Percentiles rank a stretch among this genome's conserved stretches.
Conservation (phyloP, 202 grass and related monocot species). For the Carex sylvatica region DNA sequence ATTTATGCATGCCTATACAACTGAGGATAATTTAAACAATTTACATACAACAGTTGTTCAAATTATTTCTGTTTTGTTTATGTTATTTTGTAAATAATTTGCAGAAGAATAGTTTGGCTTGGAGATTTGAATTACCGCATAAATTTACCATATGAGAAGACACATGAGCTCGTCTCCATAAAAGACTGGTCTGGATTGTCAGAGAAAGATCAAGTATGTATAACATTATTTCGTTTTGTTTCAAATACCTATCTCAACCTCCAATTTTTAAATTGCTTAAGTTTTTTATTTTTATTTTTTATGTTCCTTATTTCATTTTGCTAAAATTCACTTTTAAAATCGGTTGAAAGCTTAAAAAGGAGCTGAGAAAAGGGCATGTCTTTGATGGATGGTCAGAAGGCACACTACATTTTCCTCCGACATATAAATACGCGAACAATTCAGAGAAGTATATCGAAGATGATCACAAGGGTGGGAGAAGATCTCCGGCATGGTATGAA, state of each 20-base stretch:
- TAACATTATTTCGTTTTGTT: neutral
- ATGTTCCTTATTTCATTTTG: conserved; percentile 3
- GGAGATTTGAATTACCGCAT: conserved; percentile 94
- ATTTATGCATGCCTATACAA: neutral
- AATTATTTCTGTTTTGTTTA: neutral
- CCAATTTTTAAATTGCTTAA: neutral
- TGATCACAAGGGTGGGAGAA: conserved; percentile 53
- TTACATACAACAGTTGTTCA: neutral
- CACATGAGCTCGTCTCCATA: conserved; percentile 44
- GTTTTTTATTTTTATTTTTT: neutral
- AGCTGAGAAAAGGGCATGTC: conserved; percentile 58
- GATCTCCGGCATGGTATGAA: conserved; percentile 80
- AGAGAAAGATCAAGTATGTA: conserved; percentile 70
- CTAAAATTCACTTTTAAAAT: conserved; percentile 5
- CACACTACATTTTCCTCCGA: conserved; percentile 71
- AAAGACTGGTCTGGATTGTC: conserved; percentile 48
- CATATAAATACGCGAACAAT: conserved; percentile 77
- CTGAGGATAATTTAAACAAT: neutral
- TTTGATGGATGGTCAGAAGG: conserved; percentile 92
- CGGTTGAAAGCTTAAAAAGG: conserved; percentile 53
- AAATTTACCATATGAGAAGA: conserved; percentile 57
- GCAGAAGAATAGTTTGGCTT: conserved; percentile 90
- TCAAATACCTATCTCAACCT: neutral
- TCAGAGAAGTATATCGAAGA: conserved; percentile 64
- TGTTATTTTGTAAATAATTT: neutral